Base-by-base conservation (phyloP, 768 basidiomycete species). In the Calvatia gigantea region DNA sequence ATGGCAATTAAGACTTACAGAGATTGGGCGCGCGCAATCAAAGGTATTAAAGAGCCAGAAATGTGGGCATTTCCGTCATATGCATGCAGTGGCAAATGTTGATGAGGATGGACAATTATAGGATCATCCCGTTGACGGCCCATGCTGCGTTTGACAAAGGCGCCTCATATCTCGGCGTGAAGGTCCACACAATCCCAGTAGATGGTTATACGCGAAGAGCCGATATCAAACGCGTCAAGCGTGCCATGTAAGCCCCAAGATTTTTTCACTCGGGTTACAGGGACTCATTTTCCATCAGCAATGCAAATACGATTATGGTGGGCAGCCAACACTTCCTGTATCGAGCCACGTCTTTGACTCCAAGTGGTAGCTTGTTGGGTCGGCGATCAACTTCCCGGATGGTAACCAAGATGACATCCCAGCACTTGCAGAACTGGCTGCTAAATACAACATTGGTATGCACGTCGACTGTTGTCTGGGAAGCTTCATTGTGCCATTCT, bases 71-170 rank as follows among this genome's bases (percentile, higher is more conserved):
- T 39, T 27, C 19, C 45, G 23, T 46, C 51, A 43, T n/a, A n/a
- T 23, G 17, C 28, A 15, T 44, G 14, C 2, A n/a, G 43, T 49
- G n/a, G n/a, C 5, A n/a, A n/a, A 41, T 51, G 9, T 25, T 42
- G 47, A n/a, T 23, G 15, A 56, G 28, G 35, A 19, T 35, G 21
- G 2, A 28, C 8, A 33, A 15, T 5, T 53, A 2, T 50, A 96
- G 94, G 75, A 77, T 98, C 58, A 72, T 98, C 6, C 89, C 94
- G 0, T 75, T 80, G 0, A 87, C 91, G 0, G 94, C 89, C 0
- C 96, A 98, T 64, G 93, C 93, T 2, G 96, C 96, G 0, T 99
- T 99, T 67, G 87, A 94, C 74, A 99, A 99, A 68, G 94, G 88
- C 3, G 87, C 84, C 1, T 81, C 85, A 7, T 98, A 96, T 68